Evolutionary conservation across 192 early-diverging fungal genomes (phyloP).

Genomic region (Linnemannia schmuckeri): DNA sequence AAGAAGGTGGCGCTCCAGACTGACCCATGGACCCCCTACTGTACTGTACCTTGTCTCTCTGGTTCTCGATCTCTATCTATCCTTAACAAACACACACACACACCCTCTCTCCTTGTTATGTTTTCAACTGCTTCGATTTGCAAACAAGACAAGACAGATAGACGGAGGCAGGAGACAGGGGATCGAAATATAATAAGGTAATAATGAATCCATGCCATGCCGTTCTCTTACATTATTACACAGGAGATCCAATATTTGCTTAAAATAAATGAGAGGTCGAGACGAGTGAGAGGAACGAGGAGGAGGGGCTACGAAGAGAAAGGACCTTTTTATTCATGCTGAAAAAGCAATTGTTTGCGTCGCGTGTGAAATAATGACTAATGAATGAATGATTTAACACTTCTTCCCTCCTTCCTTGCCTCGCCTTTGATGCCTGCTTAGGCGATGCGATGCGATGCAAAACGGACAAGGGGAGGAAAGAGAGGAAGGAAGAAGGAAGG

Average conservation of each 20-base stretch:
- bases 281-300: neutral
- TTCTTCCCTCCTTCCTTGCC: neutral
- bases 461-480: neutral
- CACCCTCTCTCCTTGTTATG: neutral
- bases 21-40: neutral
- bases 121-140: neutral
- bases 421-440: neutral
- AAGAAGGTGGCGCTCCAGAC: neutral
- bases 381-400: neutral
- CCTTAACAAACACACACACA: too few relatives aligned
- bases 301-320: neutral
- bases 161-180: neutral
- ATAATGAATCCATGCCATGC: neutral
- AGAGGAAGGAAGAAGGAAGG: neutral
- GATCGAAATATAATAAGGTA: neutral
- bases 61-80: too few relatives aligned
- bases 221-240: too few relatives aligned
- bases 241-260: neutral
- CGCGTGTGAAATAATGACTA: neutral
- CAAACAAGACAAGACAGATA: neutral
- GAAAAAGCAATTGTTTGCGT: neutral
- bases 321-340: neutral
- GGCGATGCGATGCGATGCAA: slow-evolving; percentile 10
- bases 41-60: too few relatives aligned
- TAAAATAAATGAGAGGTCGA: neutral